Percentiles rank a stretch among this genome's conserved stretches.
Conservation (phyloP, 805 yeast genomes). For the Suhomyces prunicola region DNA sequence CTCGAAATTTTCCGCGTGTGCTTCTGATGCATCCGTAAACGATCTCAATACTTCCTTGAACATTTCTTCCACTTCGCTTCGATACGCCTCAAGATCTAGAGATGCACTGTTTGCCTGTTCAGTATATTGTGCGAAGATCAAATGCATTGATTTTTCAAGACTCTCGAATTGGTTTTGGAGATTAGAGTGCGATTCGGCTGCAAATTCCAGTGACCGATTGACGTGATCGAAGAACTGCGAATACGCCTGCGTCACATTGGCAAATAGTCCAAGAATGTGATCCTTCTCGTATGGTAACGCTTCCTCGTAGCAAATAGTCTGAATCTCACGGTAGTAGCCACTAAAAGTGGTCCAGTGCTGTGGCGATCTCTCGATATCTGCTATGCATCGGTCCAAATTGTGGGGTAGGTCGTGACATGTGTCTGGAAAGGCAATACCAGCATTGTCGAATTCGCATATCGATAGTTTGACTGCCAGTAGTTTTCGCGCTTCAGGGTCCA, state of each 20-base stretch:
- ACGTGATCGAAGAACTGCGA: slow-evolving; percentile 12
- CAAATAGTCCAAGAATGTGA: slow-evolving; percentile 43
- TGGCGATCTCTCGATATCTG: slow-evolving; percentile 38
- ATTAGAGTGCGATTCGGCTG: slow-evolving; percentile 5
- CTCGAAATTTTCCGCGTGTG: not conserved
- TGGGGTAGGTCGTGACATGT: slow-evolving; percentile 19
- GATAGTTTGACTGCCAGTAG: slow-evolving; percentile 48
- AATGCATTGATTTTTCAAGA: not conserved
- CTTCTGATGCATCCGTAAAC: not conserved
- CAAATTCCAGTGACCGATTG: slow-evolving; percentile 14
- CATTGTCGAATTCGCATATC: slow-evolving; percentile 52
- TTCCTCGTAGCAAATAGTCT: slow-evolving; percentile 52
- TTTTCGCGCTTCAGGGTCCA: slow-evolving; percentile 29
- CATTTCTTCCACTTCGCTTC: not conserved
- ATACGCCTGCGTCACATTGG: slow-evolving; percentile 41
- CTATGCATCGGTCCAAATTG: slow-evolving; percentile 34
- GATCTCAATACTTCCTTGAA: not conserved
- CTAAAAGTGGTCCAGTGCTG: slow-evolving; percentile 77
- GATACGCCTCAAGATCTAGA: not conserved
- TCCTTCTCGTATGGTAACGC: slow-evolving; percentile 52
- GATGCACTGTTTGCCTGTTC: not conserved
- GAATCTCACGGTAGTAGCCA: slow-evolving; percentile 57
- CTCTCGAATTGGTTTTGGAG: slow-evolving; percentile 3
- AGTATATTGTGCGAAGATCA: not conserved
- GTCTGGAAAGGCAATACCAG: slow-evolving; percentile 36